Percentiles rank a stretch among this genome's conserved stretches.
Conservation (phyloP, 2,329 filamentous ascomycete species). For the Alternaria atra region DNA sequence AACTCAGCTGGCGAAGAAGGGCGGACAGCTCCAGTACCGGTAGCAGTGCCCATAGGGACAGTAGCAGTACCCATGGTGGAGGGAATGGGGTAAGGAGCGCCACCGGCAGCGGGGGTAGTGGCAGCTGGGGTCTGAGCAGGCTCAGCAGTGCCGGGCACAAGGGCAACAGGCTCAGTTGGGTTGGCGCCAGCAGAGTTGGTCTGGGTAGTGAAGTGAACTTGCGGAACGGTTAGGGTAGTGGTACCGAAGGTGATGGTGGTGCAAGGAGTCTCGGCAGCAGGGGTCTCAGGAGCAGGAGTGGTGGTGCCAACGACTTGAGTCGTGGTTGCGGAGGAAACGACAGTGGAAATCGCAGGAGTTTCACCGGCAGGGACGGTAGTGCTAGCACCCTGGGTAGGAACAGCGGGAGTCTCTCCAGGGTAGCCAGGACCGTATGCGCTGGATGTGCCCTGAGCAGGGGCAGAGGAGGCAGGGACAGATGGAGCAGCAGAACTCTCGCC, state of each 20-base stretch:
- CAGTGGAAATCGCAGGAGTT: constrained; percentile 6
- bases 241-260: constrained; percentile 56
- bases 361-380: constrained; percentile 16
- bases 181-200: constrained; percentile 40
- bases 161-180: constrained; percentile 45
- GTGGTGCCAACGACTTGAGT: constrained; percentile 1
- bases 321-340: background rate
- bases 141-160: constrained; percentile 44
- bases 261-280: constrained; percentile 17
- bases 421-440: constrained; percentile 5
- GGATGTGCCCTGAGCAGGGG: constrained; percentile 8
- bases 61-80: constrained; percentile 35
- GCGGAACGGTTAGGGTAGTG: constrained; percentile 57
- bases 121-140: constrained; percentile 44
- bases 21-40: constrained; percentile 34
- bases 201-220: constrained; percentile 55
- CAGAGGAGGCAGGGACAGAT: constrained; percentile 1
- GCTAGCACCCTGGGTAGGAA: constrained; percentile 6
- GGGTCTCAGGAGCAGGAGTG: constrained; percentile 1
- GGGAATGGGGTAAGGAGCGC: constrained; percentile 35
- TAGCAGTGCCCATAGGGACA: constrained; percentile 24
- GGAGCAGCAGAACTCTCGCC: constrained; percentile 9
- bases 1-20: constrained; percentile 40
- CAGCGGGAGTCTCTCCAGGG: constrained; percentile 11
- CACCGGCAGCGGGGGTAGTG: constrained; percentile 16